Percentiles rank a stretch among this genome's conserved stretches.
These are phyloP conservation scores for Gentiana dahurica DNA, from an alignment of 257 asterid genomes.

Conservation along the genomic window DNA sequence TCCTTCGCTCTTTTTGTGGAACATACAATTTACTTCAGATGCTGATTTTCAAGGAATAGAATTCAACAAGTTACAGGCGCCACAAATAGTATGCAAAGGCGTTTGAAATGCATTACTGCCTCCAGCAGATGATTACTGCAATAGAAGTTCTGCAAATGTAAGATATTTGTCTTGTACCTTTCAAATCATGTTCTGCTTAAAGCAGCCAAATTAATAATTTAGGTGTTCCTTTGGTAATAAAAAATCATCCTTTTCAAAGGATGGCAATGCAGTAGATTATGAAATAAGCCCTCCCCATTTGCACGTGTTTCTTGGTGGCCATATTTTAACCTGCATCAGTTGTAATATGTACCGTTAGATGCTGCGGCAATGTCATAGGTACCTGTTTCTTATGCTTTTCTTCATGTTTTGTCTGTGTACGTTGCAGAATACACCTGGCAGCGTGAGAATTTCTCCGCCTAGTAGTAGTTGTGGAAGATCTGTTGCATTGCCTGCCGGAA, in stretches of 20 bases:
- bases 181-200: neutral
- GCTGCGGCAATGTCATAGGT: too few species aligned
- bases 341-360: too few species aligned
- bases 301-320: too few species aligned
- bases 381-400: too few species aligned
- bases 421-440: conserved; percentile 24
- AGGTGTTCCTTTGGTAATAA: too few species aligned
- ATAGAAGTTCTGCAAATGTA: conserved; percentile 62
- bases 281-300: too few species aligned
- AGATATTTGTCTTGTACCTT: conserved; percentile 17
- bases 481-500: conserved; percentile 86
- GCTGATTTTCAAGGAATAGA: conserved; percentile 56
- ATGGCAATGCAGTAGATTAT: too few species aligned
- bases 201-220: too few species aligned
- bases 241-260: too few species aligned
- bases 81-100: conserved; percentile 51
- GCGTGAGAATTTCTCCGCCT: conserved; percentile 42
- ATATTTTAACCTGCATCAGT: too few species aligned
- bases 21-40: conserved; percentile 25
- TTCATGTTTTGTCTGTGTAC: conserved; percentile 2
- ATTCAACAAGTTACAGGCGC: conserved; percentile 72
- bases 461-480: conserved; percentile 86
- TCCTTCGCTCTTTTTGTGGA: conserved; percentile 7
- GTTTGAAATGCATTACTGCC: conserved; percentile 74
- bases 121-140: conserved; percentile 72